Evolutionary conservation across 495 filamentous ascomycete species (phyloP).

Genomic region (Pseudotulostoma volvatum): DNA sequence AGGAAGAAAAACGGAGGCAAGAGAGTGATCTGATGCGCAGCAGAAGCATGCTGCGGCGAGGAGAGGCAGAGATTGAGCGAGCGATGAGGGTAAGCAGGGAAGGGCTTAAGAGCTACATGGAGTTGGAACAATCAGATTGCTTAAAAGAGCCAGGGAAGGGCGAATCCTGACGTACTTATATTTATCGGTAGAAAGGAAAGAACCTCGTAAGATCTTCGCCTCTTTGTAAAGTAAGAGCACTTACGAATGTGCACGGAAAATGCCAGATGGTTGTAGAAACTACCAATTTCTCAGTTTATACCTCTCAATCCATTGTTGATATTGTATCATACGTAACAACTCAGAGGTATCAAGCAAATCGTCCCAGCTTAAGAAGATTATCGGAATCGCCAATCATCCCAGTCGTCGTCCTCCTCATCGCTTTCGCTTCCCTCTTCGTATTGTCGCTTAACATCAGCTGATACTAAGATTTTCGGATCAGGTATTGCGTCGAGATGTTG

Average conservation of each 20-base stretch:
- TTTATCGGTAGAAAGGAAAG: too few relatives aligned
- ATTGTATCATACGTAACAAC: too few relatives aligned
- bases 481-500: constrained; percentile 11
- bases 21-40: constrained; percentile 47
- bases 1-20: constrained; percentile 56
- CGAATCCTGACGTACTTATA: not conserved
- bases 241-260: too few relatives aligned
- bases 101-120: constrained; percentile 50
- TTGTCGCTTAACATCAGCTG: constrained; percentile 27
- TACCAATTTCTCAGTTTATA: too few relatives aligned
- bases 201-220: too few relatives aligned
- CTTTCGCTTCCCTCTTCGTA: constrained; percentile 42
- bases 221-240: too few relatives aligned
- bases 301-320: too few relatives aligned
- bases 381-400: constrained; percentile 56
- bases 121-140: constrained; percentile 16
- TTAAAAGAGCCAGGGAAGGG: not conserved
- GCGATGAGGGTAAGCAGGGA: constrained; percentile 65
- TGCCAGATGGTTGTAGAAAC: too few relatives aligned
- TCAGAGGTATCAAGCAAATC: too few relatives aligned
- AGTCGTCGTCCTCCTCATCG: constrained; percentile 42
- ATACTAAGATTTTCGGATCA: constrained; percentile 8
- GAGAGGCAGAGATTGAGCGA: constrained; percentile 59
- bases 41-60: constrained; percentile 52
- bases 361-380: constrained; percentile 17